Evolutionary conservation across 2,329 filamentous ascomycete species (phyloP).

Genomic region (Paradendryphiella salina): DNA sequence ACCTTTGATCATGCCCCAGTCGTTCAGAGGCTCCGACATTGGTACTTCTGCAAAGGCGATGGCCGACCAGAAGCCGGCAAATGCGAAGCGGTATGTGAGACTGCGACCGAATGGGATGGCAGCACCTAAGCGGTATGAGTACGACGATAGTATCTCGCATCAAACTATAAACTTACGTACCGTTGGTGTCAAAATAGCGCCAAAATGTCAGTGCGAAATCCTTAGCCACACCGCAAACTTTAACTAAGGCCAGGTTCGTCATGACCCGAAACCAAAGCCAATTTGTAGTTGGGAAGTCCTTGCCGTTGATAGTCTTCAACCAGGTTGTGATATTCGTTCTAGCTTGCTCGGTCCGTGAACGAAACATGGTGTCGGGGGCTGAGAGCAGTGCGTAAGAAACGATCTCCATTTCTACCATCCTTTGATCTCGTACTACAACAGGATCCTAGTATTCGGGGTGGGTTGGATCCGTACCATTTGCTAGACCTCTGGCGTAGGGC

Average conservation of each 20-base stretch:
- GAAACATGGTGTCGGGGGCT: constrained; percentile 48
- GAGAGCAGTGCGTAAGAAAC: constrained; percentile 55
- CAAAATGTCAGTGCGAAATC: constrained; percentile 52
- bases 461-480: constrained; percentile 42
- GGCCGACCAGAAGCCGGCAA: constrained; percentile 55
- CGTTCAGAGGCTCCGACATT: constrained; percentile 46
- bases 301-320: constrained; percentile 51
- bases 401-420: constrained; percentile 60
- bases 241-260: constrained; percentile 53
- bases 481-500: constrained; percentile 38
- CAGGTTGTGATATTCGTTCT: constrained; percentile 49
- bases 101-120: constrained; percentile 58
- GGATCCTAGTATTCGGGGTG: constrained; percentile 54
- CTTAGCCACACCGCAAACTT: constrained; percentile 47
- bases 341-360: constrained; percentile 30
- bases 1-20: constrained; percentile 52
- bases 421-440: constrained; percentile 53
- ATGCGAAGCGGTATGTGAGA: constrained; percentile 57
- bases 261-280: constrained; percentile 60
- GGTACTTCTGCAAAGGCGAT: constrained; percentile 50
- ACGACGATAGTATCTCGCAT: too few species aligned
- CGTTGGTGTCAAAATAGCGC: constrained; percentile 54
- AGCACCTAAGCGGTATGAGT: constrained; percentile 44
- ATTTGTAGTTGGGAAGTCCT: constrained; percentile 54
- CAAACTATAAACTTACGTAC: constrained; percentile 26